Conservation (phyloP, 2,329 filamentous ascomycete species). For the Talaromyces sp. region DNA sequence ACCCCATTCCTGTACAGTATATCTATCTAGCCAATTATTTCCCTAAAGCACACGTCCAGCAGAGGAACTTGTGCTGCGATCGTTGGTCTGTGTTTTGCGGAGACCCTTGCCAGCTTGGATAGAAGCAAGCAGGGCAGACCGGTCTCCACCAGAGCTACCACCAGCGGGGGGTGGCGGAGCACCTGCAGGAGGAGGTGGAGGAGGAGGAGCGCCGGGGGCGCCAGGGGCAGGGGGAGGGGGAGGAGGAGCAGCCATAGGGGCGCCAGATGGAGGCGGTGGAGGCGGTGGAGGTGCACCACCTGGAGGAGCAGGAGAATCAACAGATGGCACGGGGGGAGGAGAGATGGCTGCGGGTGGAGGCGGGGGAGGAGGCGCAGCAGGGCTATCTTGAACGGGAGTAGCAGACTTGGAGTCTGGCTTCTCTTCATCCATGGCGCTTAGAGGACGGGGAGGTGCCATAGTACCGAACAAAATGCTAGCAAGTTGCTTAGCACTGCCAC, state of each 20-base stretch:
- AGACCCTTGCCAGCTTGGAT: slow-evolving; percentile 79
- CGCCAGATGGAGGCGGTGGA: slow-evolving; percentile 38
- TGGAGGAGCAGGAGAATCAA: slow-evolving; percentile 32
- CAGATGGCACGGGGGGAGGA: slow-evolving; percentile 31
- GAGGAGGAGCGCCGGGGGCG: slow-evolving; percentile 16
- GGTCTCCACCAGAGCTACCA: slow-evolving; percentile 49
- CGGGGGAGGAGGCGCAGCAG: slow-evolving; percentile 41
- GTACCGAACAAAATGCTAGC: slow-evolving; percentile 95
- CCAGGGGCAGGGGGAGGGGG: slow-evolving; percentile 38
- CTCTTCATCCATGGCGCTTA: slow-evolving; percentile 75
- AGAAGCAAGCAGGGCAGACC: slow-evolving; percentile 71
- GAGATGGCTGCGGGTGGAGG: slow-evolving; percentile 50
- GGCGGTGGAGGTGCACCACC: slow-evolving; percentile 35
- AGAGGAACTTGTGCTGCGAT: slow-evolving; percentile 71
- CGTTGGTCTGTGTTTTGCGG: slow-evolving; percentile 87
- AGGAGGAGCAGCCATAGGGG: slow-evolving; percentile 51
- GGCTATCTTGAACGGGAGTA: slow-evolving; percentile 48
- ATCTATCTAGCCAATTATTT: slow-evolving; percentile 8
- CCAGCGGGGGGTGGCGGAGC: slow-evolving; percentile 55
- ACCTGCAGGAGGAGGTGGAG: slow-evolving; percentile 41
- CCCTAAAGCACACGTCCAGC: slow-evolving; percentile 71
- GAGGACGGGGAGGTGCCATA: slow-evolving; percentile 88
- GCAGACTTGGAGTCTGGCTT: slow-evolving; percentile 57
- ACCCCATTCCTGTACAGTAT: slow-evolving; percentile 25
- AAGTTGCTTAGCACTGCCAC: slow-evolving; percentile 83